Conservation (phyloP, 2,329 filamentous ascomycete genomes). For the Diaporthe amygdali region DNA sequence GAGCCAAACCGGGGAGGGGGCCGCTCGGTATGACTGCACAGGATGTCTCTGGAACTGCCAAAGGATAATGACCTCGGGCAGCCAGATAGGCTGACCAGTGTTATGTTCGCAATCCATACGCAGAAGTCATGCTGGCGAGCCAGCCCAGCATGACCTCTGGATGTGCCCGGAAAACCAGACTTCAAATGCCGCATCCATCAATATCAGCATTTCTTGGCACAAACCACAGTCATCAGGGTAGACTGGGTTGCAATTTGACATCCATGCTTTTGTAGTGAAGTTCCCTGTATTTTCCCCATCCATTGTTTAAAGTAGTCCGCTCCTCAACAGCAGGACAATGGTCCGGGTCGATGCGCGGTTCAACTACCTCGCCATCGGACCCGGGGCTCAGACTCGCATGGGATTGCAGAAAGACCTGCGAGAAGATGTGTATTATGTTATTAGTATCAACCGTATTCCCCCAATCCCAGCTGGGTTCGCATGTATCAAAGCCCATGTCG, state of each 20-base stretch:
- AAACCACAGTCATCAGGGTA: constrained; percentile 79
- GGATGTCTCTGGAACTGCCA: neutral
- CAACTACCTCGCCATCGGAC: neutral
- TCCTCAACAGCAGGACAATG: neutral
- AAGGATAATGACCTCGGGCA: neutral
- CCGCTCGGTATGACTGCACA: neutral
- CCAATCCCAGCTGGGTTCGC: constrained; percentile 10
- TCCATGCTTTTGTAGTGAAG: constrained; percentile 72
- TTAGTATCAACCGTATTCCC: constrained; percentile 23
- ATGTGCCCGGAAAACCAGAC: constrained; percentile 27
- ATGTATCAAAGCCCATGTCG: constrained; percentile 4
- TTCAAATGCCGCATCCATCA: constrained; percentile 42
- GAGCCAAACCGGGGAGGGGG: neutral
- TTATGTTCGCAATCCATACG: constrained; percentile 42
- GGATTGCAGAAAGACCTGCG: neutral
- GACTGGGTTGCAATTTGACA: constrained; percentile 99
- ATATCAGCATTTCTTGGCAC: constrained; percentile 99
- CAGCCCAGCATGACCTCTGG: constrained; percentile 20
- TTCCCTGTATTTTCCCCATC: neutral
- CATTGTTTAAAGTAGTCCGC: neutral
- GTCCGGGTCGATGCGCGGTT: too few species aligned
- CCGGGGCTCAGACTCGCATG: neutral
- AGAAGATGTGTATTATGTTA: constrained; percentile 23
- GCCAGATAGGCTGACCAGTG: too few species aligned
- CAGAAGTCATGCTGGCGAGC: constrained; percentile 28